Percentiles rank a stretch among this genome's conserved stretches.
Evolutionary conservation across 1,139 yeast species (phyloP).

Genomic region (Zygosaccharomyces sapae): DNA sequence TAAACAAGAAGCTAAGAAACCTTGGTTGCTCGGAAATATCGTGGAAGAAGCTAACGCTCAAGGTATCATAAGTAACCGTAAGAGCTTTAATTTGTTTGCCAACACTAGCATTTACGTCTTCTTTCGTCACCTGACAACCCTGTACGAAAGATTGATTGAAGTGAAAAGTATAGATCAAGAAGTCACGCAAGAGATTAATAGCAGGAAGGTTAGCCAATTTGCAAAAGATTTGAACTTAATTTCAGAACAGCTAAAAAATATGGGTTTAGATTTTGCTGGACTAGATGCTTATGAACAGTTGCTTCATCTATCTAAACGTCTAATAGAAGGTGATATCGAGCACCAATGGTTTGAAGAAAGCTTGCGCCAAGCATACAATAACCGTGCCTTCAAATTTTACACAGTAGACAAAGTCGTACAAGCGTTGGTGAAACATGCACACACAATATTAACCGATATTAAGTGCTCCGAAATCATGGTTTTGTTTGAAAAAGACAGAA

Average conservation of each 20-base stretch:
- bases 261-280: constrained; percentile 67
- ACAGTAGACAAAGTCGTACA: constrained; percentile 92
- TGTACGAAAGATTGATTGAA: constrained; percentile 75
- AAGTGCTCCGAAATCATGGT: constrained; percentile 78
- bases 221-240: constrained; percentile 83
- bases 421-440: constrained; percentile 85
- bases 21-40: constrained; percentile 59
- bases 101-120: constrained; percentile 91
- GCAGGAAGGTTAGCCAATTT: constrained; percentile 68
- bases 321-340: constrained; percentile 88
- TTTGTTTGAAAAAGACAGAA: constrained; percentile 77
- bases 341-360: constrained; percentile 96
- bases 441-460: constrained; percentile 70
- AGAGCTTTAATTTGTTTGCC: constrained; percentile 71
- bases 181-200: constrained; percentile 67
- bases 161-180: constrained; percentile 62
- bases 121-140: constrained; percentile 77
- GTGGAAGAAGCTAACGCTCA: constrained; percentile 41
- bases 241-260: constrained; percentile 74
- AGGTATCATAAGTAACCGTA: constrained; percentile 34
- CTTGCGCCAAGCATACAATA: constrained; percentile 89
- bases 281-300: constrained; percentile 75
- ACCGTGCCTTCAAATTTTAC: constrained; percentile 86
- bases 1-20: constrained; percentile 45
- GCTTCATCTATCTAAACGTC: constrained; percentile 62